Percentiles rank a stretch among this genome's conserved stretches.
These are phyloP conservation scores for Porcisia deanei DNA, from an alignment of 208 protist genomes.

Conservation along the genomic window DNA sequence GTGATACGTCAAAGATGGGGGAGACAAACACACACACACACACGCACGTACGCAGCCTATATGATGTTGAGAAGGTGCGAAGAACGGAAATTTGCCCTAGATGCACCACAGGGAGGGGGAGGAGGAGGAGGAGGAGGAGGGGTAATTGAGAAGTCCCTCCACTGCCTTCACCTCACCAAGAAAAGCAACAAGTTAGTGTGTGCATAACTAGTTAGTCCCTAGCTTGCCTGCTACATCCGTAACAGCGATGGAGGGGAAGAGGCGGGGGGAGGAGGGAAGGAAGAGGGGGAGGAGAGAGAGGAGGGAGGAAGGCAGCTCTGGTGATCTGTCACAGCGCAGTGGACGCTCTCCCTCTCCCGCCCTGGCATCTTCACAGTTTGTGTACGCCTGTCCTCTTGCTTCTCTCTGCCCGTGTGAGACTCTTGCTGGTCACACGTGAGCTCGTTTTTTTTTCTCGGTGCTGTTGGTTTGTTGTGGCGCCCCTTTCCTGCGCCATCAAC, in stretches of 20 bases:
- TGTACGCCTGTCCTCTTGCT: no score
- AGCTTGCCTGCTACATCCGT: no score
- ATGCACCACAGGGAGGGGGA: neutral
- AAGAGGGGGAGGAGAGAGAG: neutral
- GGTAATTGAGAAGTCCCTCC: neutral
- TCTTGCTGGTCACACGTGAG: no score
- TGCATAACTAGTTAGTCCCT: neutral
- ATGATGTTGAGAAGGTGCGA: neutral
- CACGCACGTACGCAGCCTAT: neutral
- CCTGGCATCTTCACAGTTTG: no score
- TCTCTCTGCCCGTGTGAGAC: no score
- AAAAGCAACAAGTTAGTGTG: neutral
- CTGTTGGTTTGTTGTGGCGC: no score
- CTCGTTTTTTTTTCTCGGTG: no score
- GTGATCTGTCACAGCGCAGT: no score
- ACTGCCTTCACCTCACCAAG: neutral
- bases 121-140: conserved; percentile 5
- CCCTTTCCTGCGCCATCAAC: no score
- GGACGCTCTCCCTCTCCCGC: neutral
- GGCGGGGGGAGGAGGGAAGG: no score
- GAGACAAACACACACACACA: neutral
- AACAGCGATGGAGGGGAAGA: neutral
- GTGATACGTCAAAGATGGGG: no score
- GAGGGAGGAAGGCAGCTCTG: neutral
- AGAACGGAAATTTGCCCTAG: neutral